These are phyloP conservation scores for Tylopilus orsonianus DNA, from an alignment of 1,284 basidiomycete genomes.

Conservation along the genomic window DNA sequence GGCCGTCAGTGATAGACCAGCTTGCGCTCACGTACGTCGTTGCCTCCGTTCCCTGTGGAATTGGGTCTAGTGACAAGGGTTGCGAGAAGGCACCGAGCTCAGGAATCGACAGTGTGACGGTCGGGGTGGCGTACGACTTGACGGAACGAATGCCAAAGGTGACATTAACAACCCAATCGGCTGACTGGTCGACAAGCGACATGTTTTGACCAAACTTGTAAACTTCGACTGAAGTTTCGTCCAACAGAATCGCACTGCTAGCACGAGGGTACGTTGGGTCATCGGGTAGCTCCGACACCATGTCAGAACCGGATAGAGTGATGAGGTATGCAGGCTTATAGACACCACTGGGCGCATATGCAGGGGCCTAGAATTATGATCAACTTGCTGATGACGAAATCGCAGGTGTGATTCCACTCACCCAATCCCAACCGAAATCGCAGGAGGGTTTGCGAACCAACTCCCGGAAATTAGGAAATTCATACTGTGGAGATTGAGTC, in stretches of 20 bases:
- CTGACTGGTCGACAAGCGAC: too few species aligned
- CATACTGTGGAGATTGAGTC: conserved; percentile 37
- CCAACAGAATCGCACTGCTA: conserved; percentile 43
- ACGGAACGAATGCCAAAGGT: conserved; percentile 51
- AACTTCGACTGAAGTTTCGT: conserved; percentile 55
- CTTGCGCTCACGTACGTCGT: conserved; percentile 42
- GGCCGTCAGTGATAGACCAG: conserved; percentile 46
- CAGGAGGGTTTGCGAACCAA: conserved; percentile 51
- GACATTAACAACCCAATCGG: too few species aligned
- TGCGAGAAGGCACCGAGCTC: conserved; percentile 43
- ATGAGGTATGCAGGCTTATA: conserved; percentile 54
- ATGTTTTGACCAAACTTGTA: conserved; percentile 46
- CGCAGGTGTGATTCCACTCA: conserved; percentile 17
- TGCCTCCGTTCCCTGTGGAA: conserved; percentile 34
- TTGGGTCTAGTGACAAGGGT: conserved; percentile 27
- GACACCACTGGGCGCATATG: conserved; percentile 48
- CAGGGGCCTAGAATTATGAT: not conserved
- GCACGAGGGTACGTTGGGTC: conserved; percentile 20
- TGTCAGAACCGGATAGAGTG: conserved; percentile 35
- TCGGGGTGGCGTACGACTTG: conserved; percentile 34
- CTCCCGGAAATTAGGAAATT: conserved; percentile 47
- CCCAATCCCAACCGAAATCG: too few species aligned
- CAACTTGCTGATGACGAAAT: not conserved
- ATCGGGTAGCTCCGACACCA: conserved; percentile 13
- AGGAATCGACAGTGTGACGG: conserved; percentile 44